phyloP scores from a whole-genome alignment of 129 eudicot genomes.

The Tagetes erecta region DNA sequence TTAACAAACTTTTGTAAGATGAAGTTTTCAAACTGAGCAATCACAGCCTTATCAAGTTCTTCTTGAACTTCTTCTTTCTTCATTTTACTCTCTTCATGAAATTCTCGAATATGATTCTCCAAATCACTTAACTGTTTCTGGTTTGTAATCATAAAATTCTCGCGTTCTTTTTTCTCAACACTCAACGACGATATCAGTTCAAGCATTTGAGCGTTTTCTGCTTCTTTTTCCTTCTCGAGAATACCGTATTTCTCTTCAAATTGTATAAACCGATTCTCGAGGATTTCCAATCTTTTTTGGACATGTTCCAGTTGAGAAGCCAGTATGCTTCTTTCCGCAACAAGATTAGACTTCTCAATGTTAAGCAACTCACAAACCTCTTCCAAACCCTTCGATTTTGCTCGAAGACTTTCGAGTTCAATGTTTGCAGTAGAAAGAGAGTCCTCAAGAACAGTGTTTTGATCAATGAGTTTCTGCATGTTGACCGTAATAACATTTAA shows the following conservation, averaged over 20 bases:
- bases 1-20: constrained; percentile 78
- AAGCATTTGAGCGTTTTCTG: constrained; percentile 47
- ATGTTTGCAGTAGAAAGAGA: constrained; percentile 55
- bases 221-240: constrained; percentile 60
- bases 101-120: constrained; percentile 53
- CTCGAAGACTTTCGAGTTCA: constrained; percentile 70
- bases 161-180: constrained; percentile 73
- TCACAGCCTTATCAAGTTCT: constrained; percentile 80
- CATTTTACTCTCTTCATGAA: constrained; percentile 34
- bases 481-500: constrained; percentile 55
- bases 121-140: constrained; percentile 52
- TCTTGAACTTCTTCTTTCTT: constrained; percentile 75
- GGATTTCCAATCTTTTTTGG: constrained; percentile 51
- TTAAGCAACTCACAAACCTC: constrained; percentile 67
- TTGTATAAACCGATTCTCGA: constrained; percentile 60
- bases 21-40: constrained; percentile 86
- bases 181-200: constrained; percentile 52
- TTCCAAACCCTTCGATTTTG: constrained; percentile 72
- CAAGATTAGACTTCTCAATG: constrained; percentile 56
- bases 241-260: constrained; percentile 41
- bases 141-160: constrained; percentile 39
- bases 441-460: constrained; percentile 59
- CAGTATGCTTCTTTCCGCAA: constrained; percentile 56
- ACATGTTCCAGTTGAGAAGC: constrained; percentile 67
- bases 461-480: constrained; percentile 72